phyloP scores from a whole-genome alignment of 768 basidiomycete species.

The Leccinum arenicola region DNA sequence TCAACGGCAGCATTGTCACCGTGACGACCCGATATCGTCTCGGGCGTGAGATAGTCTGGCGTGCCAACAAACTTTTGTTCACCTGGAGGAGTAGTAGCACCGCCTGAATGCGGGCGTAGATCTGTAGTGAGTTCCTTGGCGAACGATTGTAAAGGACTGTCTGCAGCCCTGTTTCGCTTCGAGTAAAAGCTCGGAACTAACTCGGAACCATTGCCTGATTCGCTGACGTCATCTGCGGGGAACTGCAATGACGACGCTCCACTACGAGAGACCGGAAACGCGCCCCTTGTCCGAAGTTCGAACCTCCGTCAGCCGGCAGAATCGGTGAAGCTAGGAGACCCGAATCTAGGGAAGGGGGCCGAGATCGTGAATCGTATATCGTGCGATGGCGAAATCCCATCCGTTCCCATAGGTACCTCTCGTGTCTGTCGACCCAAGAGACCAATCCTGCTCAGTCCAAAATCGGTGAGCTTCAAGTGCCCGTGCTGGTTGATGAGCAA shows the following conservation, averaged over 20 bases:
- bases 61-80: slow-evolving; percentile 97
- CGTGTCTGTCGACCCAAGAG: slow-evolving; percentile 95
- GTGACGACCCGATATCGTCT: slow-evolving; percentile 91
- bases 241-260: slow-evolving; percentile 67
- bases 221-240: slow-evolving; percentile 77
- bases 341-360: slow-evolving; percentile 80
- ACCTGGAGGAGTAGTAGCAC: slow-evolving; percentile 76
- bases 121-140: slow-evolving; percentile 83
- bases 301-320: slow-evolving; percentile 65
- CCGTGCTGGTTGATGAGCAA: slow-evolving; percentile 95
- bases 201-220: slow-evolving; percentile 84
- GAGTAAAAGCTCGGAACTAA: slow-evolving; percentile 56
- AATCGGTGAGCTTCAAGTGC: slow-evolving; percentile 97
- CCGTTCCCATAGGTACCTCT: slow-evolving; percentile 44
- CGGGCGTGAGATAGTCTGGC: slow-evolving; percentile 95
- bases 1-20: slow-evolving; percentile 95
- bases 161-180: slow-evolving; percentile 49
- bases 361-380: slow-evolving; percentile 63
- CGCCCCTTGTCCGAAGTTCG: slow-evolving; percentile 77
- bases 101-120: slow-evolving; percentile 63
- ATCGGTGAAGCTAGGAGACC: slow-evolving; percentile 77
- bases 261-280: slow-evolving; percentile 50
- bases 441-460: slow-evolving; percentile 97
- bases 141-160: slow-evolving; percentile 85
- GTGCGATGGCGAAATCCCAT: slow-evolving; percentile 50